Percentiles rank a stretch among this genome's conserved stretches.
phyloP scores from a whole-genome alignment of 2,329 filamentous ascomycete species.

The Emericellopsis atlantica region DNA sequence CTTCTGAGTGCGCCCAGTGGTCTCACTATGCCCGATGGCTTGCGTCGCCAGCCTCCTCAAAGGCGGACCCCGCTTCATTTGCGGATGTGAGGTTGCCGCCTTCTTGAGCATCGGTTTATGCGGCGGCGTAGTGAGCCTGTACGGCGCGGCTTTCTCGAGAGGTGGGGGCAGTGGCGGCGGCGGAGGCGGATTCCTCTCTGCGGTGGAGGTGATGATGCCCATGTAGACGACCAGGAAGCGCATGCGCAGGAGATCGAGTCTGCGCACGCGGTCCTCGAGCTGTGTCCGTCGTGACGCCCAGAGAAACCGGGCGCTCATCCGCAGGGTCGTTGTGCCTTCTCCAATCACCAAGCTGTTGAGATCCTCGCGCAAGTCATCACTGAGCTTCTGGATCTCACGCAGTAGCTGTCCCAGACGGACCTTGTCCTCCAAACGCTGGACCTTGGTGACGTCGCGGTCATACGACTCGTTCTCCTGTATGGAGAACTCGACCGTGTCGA shows the following conservation, averaged over 20 bases:
- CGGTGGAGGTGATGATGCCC: slow-evolving; percentile 35
- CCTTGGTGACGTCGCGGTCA: slow-evolving; percentile 43
- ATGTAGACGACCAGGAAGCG: slow-evolving; percentile 53
- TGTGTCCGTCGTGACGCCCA: slow-evolving; percentile 43
- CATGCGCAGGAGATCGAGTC: slow-evolving; percentile 50
- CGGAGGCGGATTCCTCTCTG: slow-evolving; percentile 18
- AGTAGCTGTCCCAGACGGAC: slow-evolving; percentile 43
- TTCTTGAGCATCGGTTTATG: slow-evolving; percentile 22
- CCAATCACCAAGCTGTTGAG: slow-evolving; percentile 39
- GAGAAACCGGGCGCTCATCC: slow-evolving; percentile 35
- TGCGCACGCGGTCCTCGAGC: slow-evolving; percentile 43
- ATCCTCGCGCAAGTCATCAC: slow-evolving; percentile 49
- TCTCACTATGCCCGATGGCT: slow-evolving; percentile 38
- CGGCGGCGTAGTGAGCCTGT: slow-evolving; percentile 6
- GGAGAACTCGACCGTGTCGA: slow-evolving; percentile 50
- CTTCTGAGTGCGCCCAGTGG: slow-evolving; percentile 31
- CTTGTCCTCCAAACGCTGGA: slow-evolving; percentile 49
- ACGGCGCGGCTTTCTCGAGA: neutral
- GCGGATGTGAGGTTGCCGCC: slow-evolving; percentile 19
- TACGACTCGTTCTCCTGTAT: slow-evolving; percentile 53
- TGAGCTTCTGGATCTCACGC: slow-evolving; percentile 47
- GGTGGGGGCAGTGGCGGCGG: slow-evolving; percentile 12
- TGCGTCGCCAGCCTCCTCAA: slow-evolving; percentile 40
- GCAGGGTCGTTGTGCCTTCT: slow-evolving; percentile 27
- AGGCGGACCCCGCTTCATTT: slow-evolving; percentile 21